Base-by-base conservation (phyloP, 257 asterid species). In the Nicotiana otophora region DNA sequence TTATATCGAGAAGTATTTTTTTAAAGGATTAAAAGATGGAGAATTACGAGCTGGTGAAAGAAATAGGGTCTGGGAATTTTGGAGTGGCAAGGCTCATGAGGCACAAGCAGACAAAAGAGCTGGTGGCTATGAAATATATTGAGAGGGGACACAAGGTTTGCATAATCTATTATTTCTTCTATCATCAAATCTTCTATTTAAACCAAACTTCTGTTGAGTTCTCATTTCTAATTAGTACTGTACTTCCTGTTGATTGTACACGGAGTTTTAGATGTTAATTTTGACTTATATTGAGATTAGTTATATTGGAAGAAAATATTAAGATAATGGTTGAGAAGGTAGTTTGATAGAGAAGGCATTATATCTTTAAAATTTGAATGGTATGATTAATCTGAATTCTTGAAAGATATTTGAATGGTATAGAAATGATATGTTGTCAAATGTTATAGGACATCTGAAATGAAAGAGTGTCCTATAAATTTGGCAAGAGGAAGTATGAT, bases 121-220 rank as follows among this genome's bases (percentile, higher is more conserved):
- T 95, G 55, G 97, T 95, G 81, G 99, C 98, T 30, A 93, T 95
- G 99, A 95, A 95, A 84, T 95, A 93, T 88, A 92, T 95, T 80
- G 99, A 95, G 80, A 92, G 99, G 90, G 99, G 99, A 30, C 91
- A 85, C 72, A 95, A 92, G 98, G 99, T 95, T 81, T 61, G 87
- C 66, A 23, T 62, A 10, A 61, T 61, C 6, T 70, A 60, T 26
- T 20, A 8, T 42, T 42, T 57, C 28, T 58, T 19, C 8, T 58
- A 58, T n/a, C 30, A n/a, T 10, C 30, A 16, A 58, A 58, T 58
- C 30, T 7, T 7, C 8, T 42, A 42, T 42, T 42, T 7, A 42
- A 10, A 0, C 46, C 46, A 39, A 39, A 39, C 46, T 39, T 58
- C 1, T 58, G 8, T 58, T 19, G n/a, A 58, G 9, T 58, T 58